Evolutionary conservation across 139 green algal genomes (phyloP).

Genomic region (Pleodorina starrii): DNA sequence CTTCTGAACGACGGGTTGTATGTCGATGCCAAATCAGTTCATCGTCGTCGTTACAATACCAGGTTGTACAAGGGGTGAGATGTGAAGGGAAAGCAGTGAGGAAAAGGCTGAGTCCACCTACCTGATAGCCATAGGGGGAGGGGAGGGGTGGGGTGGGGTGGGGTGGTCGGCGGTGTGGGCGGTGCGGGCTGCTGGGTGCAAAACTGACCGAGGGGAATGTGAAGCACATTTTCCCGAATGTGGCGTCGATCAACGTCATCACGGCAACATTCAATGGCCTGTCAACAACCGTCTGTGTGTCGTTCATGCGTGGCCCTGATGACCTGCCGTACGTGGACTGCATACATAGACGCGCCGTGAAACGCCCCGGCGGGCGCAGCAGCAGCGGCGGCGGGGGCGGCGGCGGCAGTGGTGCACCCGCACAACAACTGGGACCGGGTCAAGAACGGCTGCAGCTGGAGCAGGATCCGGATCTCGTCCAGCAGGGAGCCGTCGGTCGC

Average conservation of each 20-base stretch:
- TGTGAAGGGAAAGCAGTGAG: not conserved
- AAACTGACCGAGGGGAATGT: not conserved
- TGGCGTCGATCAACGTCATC: no score
- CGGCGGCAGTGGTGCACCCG: not conserved
- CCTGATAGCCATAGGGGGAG: not conserved
- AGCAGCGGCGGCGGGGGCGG: not conserved
- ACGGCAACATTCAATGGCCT: no score
- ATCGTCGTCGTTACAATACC: not conserved
- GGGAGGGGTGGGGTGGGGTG: not conserved
- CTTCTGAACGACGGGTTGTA: not conserved
- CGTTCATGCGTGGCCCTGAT: no score
- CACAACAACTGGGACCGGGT: not conserved
- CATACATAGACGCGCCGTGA: not conserved
- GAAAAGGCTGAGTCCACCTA: not conserved
- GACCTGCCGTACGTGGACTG: not conserved
- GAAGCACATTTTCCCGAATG: not conserved
- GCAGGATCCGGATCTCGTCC: not conserved
- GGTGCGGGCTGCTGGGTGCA: not conserved
- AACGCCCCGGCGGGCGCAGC: not conserved
- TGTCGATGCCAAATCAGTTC: not conserved
- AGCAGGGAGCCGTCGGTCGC: not conserved
- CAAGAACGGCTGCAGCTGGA: slow-evolving; percentile 4
- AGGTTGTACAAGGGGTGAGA: not conserved
- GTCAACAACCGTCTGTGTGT: no score
- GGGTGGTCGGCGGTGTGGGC: not conserved